A percentile compares a stretch with the other conserved stretches of the same genome.
phyloP scores from a whole-genome alignment of 306 rosid genomes.

The Trifolium fragiferum region DNA sequence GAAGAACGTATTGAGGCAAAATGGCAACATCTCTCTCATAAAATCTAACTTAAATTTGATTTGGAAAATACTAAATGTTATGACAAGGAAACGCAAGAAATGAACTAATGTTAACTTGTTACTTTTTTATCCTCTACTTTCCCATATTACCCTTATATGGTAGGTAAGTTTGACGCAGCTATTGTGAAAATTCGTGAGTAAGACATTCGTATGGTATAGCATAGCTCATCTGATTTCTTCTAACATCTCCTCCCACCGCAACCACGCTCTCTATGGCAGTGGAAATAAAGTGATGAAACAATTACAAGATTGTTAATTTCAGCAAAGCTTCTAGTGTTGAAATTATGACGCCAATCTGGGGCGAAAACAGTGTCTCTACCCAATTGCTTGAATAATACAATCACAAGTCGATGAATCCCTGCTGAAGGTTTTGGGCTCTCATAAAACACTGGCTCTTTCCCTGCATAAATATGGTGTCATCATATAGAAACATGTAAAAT shows the following conservation, averaged over 20 bases:
- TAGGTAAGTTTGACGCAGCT: no score
- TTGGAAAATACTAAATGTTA: no score
- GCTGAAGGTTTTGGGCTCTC: slow-evolving; percentile 70
- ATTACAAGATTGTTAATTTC: slow-evolving; percentile 71
- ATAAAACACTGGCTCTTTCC: slow-evolving; percentile 44
- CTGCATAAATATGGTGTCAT: slow-evolving; percentile 26
- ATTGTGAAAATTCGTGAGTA: no score
- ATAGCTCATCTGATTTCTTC: no score
- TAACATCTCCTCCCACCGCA: slow-evolving; percentile 75
- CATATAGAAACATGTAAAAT: not conserved
- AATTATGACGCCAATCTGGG: slow-evolving; percentile 92
- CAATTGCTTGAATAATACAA: slow-evolving; percentile 68
- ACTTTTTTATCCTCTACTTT: no score
- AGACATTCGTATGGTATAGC: no score
- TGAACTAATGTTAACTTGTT: no score
- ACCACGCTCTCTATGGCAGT: slow-evolving; percentile 81
- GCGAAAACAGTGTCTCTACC: slow-evolving; percentile 89
- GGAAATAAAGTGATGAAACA: slow-evolving; percentile 68
- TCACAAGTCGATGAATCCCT: slow-evolving; percentile 79
- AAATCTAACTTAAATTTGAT: not conserved
- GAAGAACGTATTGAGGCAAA: not conserved
- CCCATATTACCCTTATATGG: no score
- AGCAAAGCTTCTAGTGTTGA: slow-evolving; percentile 72
- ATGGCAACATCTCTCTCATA: not conserved
- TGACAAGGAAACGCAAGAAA: no score